Evolutionary conservation across 805 yeast genomes (phyloP), one percentile per base, ranked within the genome.

Genomic region (Myxozyma sirexii): DNA sequence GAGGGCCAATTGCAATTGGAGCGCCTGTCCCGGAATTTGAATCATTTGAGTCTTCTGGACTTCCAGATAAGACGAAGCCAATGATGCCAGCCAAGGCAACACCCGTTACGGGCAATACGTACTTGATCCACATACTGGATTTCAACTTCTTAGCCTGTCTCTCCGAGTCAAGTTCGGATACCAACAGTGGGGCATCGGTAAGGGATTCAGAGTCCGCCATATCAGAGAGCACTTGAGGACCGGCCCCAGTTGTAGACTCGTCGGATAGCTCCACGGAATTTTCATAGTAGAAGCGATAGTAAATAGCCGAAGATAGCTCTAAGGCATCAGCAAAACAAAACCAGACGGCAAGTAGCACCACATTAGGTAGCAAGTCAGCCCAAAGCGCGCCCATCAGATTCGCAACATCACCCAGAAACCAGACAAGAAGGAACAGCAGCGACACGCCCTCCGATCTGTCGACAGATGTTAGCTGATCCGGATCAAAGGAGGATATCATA

Each of bases 321-420:
- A 84, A 68, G 35, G 76, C 72, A 70, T 88, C 96, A 17, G 90
- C 87, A 66, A 87, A 72, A 65, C 88, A 83, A 72, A 86, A 88
- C 94, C 94, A 88, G 4, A 83, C 74, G 1, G 91, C 93, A 57
- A 88, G 78, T 26, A 86, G 74, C 5, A 86, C 74, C 42, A 88
- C 90, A 66, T 86, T 85, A 0, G 92, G 88, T 48, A 88, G 75
- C 46, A 88, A 75, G 0, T 79, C 78, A 0, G 90, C 94, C 88
- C 88, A 83, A 1, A 87, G 29, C 0, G 92, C 76, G 1, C 96
- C 96, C 1, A 77, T 68, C 38, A 88, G 76, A 70, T 88, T 88
- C 64, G 84, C 78, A 7, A 87, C 54, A 68, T 88, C 96, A 2
- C 94, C 94, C 17, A 84, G 66, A 41, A 86, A 79, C 94, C 94